These are phyloP conservation scores for Petunia axillaris DNA, from an alignment of 257 asterid genomes.

Conservation along the genomic window DNA sequence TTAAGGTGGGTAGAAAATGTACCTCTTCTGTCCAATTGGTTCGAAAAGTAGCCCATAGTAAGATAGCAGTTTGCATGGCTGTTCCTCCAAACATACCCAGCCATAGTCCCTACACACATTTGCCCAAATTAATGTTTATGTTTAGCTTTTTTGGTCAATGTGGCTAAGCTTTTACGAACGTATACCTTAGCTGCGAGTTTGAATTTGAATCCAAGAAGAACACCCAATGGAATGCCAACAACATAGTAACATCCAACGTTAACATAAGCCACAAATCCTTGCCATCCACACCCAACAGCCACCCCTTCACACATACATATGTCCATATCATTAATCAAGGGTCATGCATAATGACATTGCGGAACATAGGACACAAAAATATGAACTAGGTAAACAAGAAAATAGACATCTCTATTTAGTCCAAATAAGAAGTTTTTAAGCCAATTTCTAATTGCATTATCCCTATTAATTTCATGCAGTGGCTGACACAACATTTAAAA, in stretches of 20 bases:
- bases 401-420: no score
- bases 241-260: conserved; percentile 41
- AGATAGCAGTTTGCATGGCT: conserved; percentile 36
- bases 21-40: conserved; percentile 47
- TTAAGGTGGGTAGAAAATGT: neutral
- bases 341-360: no score
- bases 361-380: no score
- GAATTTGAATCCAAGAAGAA: conserved; percentile 35
- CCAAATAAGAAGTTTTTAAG: no score
- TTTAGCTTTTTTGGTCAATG: neutral
- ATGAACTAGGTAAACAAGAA: no score
- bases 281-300: conserved; percentile 52
- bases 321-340: neutral
- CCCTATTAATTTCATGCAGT: no score
- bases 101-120: conserved; percentile 42
- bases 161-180: no score
- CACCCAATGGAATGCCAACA: conserved; percentile 38
- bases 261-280: conserved; percentile 43
- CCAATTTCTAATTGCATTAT: no score
- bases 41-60: conserved; percentile 35
- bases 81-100: conserved; percentile 44
- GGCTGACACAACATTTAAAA: no score
- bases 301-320: conserved; percentile 26
- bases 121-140: neutral
- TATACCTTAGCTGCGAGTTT: conserved; percentile 34